Base-by-base conservation (phyloP, 2,329 filamentous ascomycete genomes). In the Elsinoe necatrix region DNA sequence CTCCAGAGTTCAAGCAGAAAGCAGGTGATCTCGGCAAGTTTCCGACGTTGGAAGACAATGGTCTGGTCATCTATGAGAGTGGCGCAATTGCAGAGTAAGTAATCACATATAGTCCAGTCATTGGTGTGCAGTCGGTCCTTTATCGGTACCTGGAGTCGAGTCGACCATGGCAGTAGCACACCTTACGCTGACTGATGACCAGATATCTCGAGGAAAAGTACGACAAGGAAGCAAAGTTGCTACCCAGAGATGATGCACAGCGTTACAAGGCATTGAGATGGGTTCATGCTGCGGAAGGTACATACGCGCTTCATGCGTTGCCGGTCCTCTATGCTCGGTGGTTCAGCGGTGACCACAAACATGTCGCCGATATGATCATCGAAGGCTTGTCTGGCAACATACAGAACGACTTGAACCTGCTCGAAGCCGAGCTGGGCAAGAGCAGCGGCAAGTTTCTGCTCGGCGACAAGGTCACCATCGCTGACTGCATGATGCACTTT, bases 171-270 rank as follows among this genome's bases (percentile, higher is more conserved):
- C 34, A 37, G 27, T 12, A 35, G n/a, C n/a, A 21, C 7, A 14
- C 27, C 34, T 54, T 7, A 20, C n/a, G 12, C 47, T 52, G 23
- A 23, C 25, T 20, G 11, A 31, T 7, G 12, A 23, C 21, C 18
- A 75, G 74, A 61, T 77, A 77, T 56, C 66, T 77, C 14, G 72
- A 69, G 64, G 74, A 76, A 48, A 73, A 63, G 1, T 78, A 77
- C 63, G 74, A 77, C 58, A 68, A 62, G 7, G 35, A 64, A 5
- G 60, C 67, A 34, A 66, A 64, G 16, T 61, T 78, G 4, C 63
- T 76, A 5, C 71, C 73, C 1, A 57, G 62, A 4, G 61, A 71
- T 25, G 65, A 72, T 52, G 61, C 65, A 2, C 59, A 67, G 3
- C 68, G 72, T 31, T 64, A 68, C 55, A 68, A 72, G 55, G 66